Conservation (phyloP, 148 eudicot genomes). For the Rhododendron henanense region DNA sequence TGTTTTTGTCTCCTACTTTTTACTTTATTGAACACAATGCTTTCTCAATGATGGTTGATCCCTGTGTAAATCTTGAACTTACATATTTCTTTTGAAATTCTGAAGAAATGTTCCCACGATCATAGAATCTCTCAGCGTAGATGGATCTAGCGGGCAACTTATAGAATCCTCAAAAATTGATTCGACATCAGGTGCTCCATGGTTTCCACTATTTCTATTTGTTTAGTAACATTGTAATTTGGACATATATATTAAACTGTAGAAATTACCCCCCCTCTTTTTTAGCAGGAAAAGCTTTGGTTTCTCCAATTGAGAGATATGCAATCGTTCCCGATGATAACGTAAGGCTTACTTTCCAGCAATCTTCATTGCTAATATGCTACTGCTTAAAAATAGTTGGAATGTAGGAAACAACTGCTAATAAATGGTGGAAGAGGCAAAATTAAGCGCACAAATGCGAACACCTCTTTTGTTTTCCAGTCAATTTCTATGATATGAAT, state of each 20-base stretch:
- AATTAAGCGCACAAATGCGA: background rate
- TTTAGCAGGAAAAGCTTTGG: slow-evolving; percentile 40
- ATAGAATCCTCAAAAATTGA: slow-evolving; percentile 50
- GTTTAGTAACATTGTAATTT: background rate
- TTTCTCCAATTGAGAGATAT: slow-evolving; percentile 47
- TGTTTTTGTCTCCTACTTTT: background rate
- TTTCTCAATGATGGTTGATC: background rate
- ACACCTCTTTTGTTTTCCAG: background rate
- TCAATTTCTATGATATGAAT: background rate
- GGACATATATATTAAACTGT: background rate
- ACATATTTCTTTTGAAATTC: background rate
- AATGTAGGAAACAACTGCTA: background rate
- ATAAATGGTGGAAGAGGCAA: background rate
- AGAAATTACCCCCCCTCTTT: background rate
- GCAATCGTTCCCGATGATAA: slow-evolving; percentile 62
- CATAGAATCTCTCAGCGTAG: slow-evolving; percentile 51
- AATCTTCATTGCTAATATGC: background rate
- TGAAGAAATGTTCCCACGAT: slow-evolving; percentile 64
- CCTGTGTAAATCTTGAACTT: background rate
- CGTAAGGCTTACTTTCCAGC: slow-evolving; percentile 23
- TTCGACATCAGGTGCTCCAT: slow-evolving; percentile 35
- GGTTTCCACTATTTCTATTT: background rate
- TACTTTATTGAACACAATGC: background rate
- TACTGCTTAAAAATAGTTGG: background rate
- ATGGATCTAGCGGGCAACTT: slow-evolving; percentile 50